A percentile compares a stretch with the other conserved stretches of the same genome.
These are phyloP conservation scores for Ophiostoma pallidulum DNA, from an alignment of 2,329 filamentous ascomycete species.

Conservation along the genomic window DNA sequence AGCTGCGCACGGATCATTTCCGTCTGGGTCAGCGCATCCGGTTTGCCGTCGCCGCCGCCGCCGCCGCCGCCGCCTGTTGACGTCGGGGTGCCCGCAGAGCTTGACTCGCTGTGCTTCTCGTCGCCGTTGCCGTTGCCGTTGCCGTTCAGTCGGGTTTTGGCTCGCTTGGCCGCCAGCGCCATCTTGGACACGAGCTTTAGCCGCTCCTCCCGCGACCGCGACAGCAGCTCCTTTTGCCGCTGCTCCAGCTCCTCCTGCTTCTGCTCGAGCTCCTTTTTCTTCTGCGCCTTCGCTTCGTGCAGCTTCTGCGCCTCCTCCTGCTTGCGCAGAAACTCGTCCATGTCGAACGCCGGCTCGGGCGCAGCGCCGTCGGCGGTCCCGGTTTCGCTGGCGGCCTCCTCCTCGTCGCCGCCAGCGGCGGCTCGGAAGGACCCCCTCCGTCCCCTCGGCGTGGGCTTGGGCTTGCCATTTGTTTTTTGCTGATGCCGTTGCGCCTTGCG, in stretches of 20 bases:
- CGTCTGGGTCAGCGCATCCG: constrained; percentile 37
- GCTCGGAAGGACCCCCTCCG: too few species aligned
- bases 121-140: background rate
- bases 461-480: too few species aligned
- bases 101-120: background rate
- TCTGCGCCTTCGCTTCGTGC: constrained; percentile 55
- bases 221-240: constrained; percentile 51
- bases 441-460: too few species aligned
- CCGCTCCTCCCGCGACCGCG: constrained; percentile 56
- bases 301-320: constrained; percentile 64
- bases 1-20: constrained; percentile 61
- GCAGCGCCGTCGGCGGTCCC: constrained; percentile 23
- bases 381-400: constrained; percentile 5
- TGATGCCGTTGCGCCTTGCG: too few species aligned
- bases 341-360: constrained; percentile 55
- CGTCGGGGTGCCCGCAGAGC: background rate
- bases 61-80: too few species aligned
- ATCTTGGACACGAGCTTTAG: constrained; percentile 53
- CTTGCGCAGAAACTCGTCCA: constrained; percentile 57
- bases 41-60: background rate
- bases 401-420: constrained; percentile 22
- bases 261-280: constrained; percentile 53
- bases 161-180: background rate
- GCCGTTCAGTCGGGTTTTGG: background rate
- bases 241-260: constrained; percentile 53